Evolutionary conservation across 2,329 filamentous ascomycete species (phyloP).

Genomic region (Penicillium fuscoglaucum): DNA sequence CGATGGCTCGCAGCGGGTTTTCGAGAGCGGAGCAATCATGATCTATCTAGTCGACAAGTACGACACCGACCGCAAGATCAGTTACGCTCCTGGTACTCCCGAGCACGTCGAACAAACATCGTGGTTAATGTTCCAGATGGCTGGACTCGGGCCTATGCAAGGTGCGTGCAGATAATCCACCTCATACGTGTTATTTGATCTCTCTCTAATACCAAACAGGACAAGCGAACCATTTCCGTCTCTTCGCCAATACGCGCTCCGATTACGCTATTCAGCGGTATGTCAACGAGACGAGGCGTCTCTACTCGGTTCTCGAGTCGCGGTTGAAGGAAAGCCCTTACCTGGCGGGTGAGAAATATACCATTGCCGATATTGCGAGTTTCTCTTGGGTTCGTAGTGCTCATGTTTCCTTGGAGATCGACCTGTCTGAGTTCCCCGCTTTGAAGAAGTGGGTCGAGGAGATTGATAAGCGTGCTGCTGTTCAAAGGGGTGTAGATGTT

Average conservation of each 20-base stretch:
- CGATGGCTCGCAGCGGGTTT: slow-evolving; percentile 43
- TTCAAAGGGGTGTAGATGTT: slow-evolving; percentile 27
- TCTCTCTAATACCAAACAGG: slow-evolving; percentile 27
- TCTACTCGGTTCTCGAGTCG: slow-evolving; percentile 50
- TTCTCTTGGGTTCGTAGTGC: slow-evolving; percentile 45
- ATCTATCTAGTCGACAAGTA: slow-evolving; percentile 49
- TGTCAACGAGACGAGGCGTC: slow-evolving; percentile 50
- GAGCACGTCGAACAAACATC: slow-evolving; percentile 48
- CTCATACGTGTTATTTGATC: background rate
- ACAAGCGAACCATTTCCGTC: slow-evolving; percentile 51
- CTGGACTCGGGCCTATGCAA: slow-evolving; percentile 44
- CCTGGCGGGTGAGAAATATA: slow-evolving; percentile 49
- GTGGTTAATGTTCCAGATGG: slow-evolving; percentile 51
- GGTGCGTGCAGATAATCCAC: slow-evolving; percentile 20
- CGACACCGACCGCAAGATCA: slow-evolving; percentile 45
- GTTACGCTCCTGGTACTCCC: slow-evolving; percentile 44
- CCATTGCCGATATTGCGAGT: slow-evolving; percentile 50
- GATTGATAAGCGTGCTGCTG: slow-evolving; percentile 33
- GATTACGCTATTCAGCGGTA: slow-evolving; percentile 51
- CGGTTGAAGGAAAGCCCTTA: slow-evolving; percentile 45
- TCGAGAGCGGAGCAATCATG: slow-evolving; percentile 50
- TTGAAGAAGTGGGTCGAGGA: slow-evolving; percentile 34
- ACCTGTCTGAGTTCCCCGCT: slow-evolving; percentile 34
- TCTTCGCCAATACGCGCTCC: slow-evolving; percentile 46
- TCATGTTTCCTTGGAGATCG: slow-evolving; percentile 28